Percentiles rank a stretch among this genome's conserved stretches.
Conservation (phyloP, 1,284 basidiomycete genomes). For the Bjerkandera adusta region DNA sequence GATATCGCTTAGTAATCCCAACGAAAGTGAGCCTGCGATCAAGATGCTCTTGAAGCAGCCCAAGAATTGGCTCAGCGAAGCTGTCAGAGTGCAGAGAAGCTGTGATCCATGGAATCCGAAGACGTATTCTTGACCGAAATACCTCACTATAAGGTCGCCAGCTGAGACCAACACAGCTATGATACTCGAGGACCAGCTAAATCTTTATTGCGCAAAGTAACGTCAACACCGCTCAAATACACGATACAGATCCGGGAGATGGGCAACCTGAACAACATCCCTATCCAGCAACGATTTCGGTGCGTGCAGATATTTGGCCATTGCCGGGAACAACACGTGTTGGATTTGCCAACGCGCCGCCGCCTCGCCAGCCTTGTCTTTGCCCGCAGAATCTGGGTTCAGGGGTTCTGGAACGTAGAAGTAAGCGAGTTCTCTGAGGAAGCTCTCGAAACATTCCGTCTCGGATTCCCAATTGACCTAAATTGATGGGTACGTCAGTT, state of each 20-base stretch:
- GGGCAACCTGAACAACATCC: conserved; percentile 85
- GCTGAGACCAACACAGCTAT: too few species aligned
- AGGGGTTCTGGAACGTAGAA: conserved; percentile 79
- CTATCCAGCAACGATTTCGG: conserved; percentile 69
- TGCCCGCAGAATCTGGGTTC: conserved; percentile 14
- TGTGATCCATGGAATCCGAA: too few species aligned
- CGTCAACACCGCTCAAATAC: conserved; percentile 85
- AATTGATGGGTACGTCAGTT: conserved; percentile 19
- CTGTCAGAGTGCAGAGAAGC: too few species aligned
- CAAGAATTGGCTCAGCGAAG: too few species aligned
- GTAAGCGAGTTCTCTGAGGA: conserved; percentile 87
- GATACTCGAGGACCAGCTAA: too few species aligned
- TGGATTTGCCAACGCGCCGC: conserved; percentile 83
- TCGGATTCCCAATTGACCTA: conserved; percentile 91
- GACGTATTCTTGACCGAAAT: too few species aligned
- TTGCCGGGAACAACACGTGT: conserved; percentile 83
- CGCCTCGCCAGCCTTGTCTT: conserved; percentile 38
- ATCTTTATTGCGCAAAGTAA: too few species aligned
- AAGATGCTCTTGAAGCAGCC: too few species aligned
- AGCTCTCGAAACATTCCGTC: conserved; percentile 79
- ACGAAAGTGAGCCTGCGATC: too few species aligned
- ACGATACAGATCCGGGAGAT: conserved; percentile 84
- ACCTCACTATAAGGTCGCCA: too few species aligned
- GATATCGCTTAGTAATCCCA: too few species aligned
- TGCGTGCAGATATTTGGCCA: conserved; percentile 71